phyloP scores from a whole-genome alignment of 1,284 basidiomycete genomes.

The Leccinum ponderosum region DNA sequence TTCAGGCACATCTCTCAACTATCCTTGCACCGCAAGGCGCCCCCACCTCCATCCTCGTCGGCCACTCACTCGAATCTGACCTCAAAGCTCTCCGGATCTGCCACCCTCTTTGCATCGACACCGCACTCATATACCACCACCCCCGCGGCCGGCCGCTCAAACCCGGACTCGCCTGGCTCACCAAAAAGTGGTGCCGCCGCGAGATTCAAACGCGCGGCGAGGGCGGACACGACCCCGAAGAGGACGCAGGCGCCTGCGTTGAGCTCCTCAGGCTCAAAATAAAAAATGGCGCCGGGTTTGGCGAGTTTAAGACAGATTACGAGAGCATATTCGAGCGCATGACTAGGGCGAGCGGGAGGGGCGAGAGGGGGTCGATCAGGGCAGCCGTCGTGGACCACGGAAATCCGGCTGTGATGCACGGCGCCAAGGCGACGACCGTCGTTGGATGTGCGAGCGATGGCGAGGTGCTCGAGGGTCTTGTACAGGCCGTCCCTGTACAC shows the following conservation, averaged over 20 bases:
- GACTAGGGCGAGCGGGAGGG: slow-evolving; percentile 49
- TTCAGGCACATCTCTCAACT: slow-evolving; percentile 62
- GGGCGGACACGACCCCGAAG: slow-evolving; percentile 88
- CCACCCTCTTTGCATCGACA: slow-evolving; percentile 87
- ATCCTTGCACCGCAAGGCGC: slow-evolving; percentile 48
- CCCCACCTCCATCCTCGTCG: slow-evolving; percentile 83
- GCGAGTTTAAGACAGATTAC: slow-evolving; percentile 80
- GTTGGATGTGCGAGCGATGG: slow-evolving; percentile 74
- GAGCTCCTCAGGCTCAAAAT: slow-evolving; percentile 84
- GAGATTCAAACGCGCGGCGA: slow-evolving; percentile 81
- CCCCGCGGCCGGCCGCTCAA: slow-evolving; percentile 88
- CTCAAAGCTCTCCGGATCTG: slow-evolving; percentile 81
- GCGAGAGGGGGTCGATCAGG: slow-evolving; percentile 46
- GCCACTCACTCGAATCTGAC: slow-evolving; percentile 92
- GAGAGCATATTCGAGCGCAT: slow-evolving; percentile 89
- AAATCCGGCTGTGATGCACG: slow-evolving; percentile 79
- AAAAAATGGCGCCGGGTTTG: slow-evolving; percentile 75
- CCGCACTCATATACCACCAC: slow-evolving; percentile 85
- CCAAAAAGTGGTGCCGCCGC: slow-evolving; percentile 84
- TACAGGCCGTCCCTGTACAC: slow-evolving; percentile 63
- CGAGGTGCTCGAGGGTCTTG: slow-evolving; percentile 68
- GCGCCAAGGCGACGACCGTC: slow-evolving; percentile 74
- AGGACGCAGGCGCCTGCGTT: slow-evolving; percentile 86
- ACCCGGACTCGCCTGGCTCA: slow-evolving; percentile 90
- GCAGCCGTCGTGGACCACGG: slow-evolving; percentile 85